Base-by-base conservation (phyloP, 192 early-diverging fungal genomes). In the Spizellomyces punctatus region DNA sequence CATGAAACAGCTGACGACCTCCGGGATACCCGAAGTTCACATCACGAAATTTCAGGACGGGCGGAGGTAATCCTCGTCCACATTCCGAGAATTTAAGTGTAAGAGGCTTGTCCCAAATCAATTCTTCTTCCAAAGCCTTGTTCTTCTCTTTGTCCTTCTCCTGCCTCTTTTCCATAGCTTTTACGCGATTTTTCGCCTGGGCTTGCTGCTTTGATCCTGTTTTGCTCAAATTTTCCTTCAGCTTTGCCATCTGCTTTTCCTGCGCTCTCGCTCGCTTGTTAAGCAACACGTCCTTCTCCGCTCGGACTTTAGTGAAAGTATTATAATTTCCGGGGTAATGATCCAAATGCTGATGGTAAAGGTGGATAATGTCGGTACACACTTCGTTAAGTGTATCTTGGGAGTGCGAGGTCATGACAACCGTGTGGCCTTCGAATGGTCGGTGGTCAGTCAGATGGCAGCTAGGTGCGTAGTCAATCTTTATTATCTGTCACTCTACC, bases 341-440 rank as follows among this genome's bases (percentile, higher is more conserved):
- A 82, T 91, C 86, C 61, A 93, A 79, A 84, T 90, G 91, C 67
- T 86, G 81, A 79, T 90, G 89, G 73, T 93, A 89, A 79, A 92
- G 91, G 74, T 94, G 91, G 62, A 93, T 91, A 71, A 93, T 91
- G 76, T 92, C 81, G 22, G 91, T 92, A 82, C 90, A 91, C 66
- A 91, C 89, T 73, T 86, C 73, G 79, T 94, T 91, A 22, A 94
- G 79, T 72, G 90, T 91, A 66, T 82, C 82, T 54, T 86, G 88
- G 63, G 89, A 88, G 79, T 91, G 89, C 21, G 89, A 91, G 8
- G 90, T 86, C 66, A 91, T 85, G 64, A 91, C 81, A 27, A 81
- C 83, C 8, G 89, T 91, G 67, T 88, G 77, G 41, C 85, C 78
- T 69, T n/a, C 50, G 4, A 54, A 54, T 36, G 27, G 27, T 36